Percentiles rank a stretch among this genome's conserved stretches.
Conservation (phyloP, 148 eudicot genomes). For the Heliosperma pusillum region DNA sequence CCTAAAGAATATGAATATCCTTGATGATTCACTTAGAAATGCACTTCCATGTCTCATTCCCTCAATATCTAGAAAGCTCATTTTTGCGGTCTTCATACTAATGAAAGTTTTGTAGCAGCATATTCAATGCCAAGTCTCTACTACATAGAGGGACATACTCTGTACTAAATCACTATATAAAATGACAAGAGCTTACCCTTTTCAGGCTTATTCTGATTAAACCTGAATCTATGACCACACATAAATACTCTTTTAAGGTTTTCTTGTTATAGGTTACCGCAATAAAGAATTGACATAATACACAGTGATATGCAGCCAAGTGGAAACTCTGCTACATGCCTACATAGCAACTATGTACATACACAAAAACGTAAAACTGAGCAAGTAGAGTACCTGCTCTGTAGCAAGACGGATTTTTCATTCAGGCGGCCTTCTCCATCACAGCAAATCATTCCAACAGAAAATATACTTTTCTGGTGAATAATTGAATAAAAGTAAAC, state of each 20-base stretch:
- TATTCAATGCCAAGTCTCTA: background rate
- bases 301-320: background rate
- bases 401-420: constrained; percentile 83
- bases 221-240: background rate
- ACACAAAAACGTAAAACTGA: background rate
- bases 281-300: background rate
- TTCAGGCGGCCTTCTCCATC: constrained; percentile 92
- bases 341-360: background rate
- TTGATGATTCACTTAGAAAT: background rate
- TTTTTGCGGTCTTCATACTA: background rate
- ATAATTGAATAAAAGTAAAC: background rate
- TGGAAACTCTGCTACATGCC: background rate
- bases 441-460: constrained; percentile 91
- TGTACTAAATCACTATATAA: background rate
- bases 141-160: background rate
- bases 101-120: background rate
- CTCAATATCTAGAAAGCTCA: background rate
- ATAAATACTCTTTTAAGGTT: background rate
- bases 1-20: background rate
- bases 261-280: background rate
- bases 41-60: background rate
- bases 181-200: background rate
- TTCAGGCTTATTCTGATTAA: background rate
- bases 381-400: constrained; percentile 68
- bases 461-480: constrained; percentile 26